Evolutionary conservation across 345 rosid genomes (phyloP), one percentile per base, ranked within the genome.

Genomic region (Limnanthes douglasii): DNA sequence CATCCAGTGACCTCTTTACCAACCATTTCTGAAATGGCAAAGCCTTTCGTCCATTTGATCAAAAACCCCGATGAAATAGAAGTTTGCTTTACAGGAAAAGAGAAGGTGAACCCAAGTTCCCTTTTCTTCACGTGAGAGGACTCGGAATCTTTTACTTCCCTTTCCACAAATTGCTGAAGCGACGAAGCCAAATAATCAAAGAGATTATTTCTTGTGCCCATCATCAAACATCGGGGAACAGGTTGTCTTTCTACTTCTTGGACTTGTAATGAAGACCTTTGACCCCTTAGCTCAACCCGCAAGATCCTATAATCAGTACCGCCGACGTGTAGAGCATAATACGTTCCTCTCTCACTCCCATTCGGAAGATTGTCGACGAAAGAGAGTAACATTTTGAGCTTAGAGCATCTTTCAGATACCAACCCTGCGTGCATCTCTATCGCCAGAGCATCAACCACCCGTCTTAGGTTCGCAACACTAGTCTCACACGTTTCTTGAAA

Each of bases 351-450:
- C 61, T 75, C 97, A 31, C 40, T 72, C 93, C 65, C 64, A 31
- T 37, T 42, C 8, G 63, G 97, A 8, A 86, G 72, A 48, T 38
- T 64, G 62, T 78, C 80, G 19, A 78, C 97, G 49, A 46, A 76
- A 45, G 95, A 70, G 53, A 83, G 90, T 55, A 88, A 52, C 97
- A 88, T 88, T 66, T 78, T 84, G 57, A 88, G 95, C 78, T 83
- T 86, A 4, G 97, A 83, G 21, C 95, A 95, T 11, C 95, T 95
- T 62, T 86, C 97, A 18, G 97, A 86, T 25, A 88, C 95, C 64
- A 86, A 76, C 0, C 97, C 97, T 47, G 95, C 95, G 54, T 86
- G 93, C 97, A 86, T 86, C 83, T 88, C 97, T 21, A 83, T 84
- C 4, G 86, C 83, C 93, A 88, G 71, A 16, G 86, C 95, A 45